Base-by-base conservation (phyloP, 2,329 filamentous ascomycete species). In the Magnaporthiopsis incrustans region DNA sequence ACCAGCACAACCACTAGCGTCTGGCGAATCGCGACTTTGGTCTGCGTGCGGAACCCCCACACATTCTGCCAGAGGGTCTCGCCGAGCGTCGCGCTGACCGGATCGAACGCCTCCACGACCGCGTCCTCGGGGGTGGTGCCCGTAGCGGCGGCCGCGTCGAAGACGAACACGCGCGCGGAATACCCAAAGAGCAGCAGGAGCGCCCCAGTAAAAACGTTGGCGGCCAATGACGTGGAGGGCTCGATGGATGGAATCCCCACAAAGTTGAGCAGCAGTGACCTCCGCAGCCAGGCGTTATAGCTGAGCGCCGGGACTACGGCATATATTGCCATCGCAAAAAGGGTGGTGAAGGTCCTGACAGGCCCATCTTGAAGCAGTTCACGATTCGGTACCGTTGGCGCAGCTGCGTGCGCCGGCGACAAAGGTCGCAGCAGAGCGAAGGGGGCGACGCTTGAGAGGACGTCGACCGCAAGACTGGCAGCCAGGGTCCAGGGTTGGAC, bases 131-230 rank as follows among this genome's bases (percentile, higher is more conserved):
- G 72, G 22, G 77, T 80, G 32, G 76, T 77, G 32, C 81, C 82
- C 0, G 83, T 81, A 18, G 79, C 82, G 25, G 85, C 83, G 27
- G 85, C 83, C 2, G 89, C 87, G 56, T 85, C 84, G 74, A 97
- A 96, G 68, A 97, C 85, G 73, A 96, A 94, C 59, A 84, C 83
- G 66, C 86, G 86, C 5, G 89, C 87, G 0, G 91, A 89, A 66
- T 86, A 79, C 3, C 92, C 93, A 25, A 90, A 80, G 2, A 80
- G 70, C 4, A 83, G 67, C 8, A 81, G 80, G 58, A 82, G 64
- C 4, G 67, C 38, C 57, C 67, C 67, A 4, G 69, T 81, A 57
- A 83, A 74, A 53, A 86, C 84, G 1, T 83, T 84, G 14, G 88
- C 84, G 27, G 82, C 78, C 73, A 94, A 33, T 14, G 61, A 25